phyloP scores from a whole-genome alignment of 2,329 filamentous ascomycete species.

The Domatiomyces catenatus region DNA sequence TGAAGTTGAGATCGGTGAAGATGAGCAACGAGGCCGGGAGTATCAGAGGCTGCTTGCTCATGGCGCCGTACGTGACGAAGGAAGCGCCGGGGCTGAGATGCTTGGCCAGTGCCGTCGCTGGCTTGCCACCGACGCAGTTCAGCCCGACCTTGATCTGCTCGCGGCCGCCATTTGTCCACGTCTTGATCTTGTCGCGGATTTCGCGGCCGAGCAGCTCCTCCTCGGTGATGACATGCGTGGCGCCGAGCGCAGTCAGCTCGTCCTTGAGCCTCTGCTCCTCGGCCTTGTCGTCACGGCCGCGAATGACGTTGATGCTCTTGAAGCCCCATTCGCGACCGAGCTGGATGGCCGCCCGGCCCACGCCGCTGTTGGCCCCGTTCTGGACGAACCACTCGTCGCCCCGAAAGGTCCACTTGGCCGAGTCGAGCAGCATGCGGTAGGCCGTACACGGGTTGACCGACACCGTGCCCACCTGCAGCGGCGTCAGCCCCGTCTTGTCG shows the following conservation, averaged over 20 bases:
- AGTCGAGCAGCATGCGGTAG: constrained; percentile 81
- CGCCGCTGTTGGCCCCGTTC: constrained; percentile 89
- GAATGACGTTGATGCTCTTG: constrained; percentile 77
- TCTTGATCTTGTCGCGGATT: constrained; percentile 38
- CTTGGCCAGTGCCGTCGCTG: constrained; percentile 63
- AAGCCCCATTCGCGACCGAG: constrained; percentile 73
- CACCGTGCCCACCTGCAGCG: constrained; percentile 72
- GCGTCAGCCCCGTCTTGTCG: constrained; percentile 52
- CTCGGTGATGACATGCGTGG: constrained; percentile 48
- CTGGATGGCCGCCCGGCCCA: constrained; percentile 83
- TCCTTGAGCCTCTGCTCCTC: constrained; percentile 43
- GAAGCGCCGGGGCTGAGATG: constrained; percentile 52
- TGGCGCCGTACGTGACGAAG: constrained; percentile 88
- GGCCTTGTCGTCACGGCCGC: constrained; percentile 50
- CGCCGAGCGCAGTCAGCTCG: constrained; percentile 46
- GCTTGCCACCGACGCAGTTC: constrained; percentile 88
- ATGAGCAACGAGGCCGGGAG: constrained; percentile 76
- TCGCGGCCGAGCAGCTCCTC: constrained; percentile 34
- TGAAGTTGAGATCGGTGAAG: constrained; percentile 78
- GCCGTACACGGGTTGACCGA: constrained; percentile 88
- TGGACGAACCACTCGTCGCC: constrained; percentile 92
- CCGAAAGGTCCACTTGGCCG: constrained; percentile 40
- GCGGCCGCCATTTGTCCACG: constrained; percentile 56
- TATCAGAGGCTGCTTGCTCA: constrained; percentile 73
- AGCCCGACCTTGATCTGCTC: constrained; percentile 63